Evolutionary conservation across 306 rosid genomes (phyloP).

Genomic region (Dalbergia cultrata): DNA sequence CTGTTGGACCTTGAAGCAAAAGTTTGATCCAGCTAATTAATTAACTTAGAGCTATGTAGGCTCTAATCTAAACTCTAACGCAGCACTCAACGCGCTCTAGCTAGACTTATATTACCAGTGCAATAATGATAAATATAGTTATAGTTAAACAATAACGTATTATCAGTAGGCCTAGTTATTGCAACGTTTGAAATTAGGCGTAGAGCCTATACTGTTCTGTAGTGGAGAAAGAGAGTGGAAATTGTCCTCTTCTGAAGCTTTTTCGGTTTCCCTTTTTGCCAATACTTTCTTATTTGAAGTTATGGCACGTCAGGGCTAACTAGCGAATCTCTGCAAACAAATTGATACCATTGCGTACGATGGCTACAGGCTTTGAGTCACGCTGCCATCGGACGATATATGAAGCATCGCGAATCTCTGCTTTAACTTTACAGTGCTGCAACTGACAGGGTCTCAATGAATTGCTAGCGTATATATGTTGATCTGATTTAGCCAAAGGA

Average conservation of each 20-base stretch:
- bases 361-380: neutral
- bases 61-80: slow-evolving; percentile 12
- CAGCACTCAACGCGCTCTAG: neutral
- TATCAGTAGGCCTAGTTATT: neutral
- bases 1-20: neutral
- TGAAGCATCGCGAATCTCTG: slow-evolving; percentile 24
- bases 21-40: slow-evolving; percentile 14
- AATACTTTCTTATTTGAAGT: neutral
- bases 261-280: neutral
- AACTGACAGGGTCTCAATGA: neutral
- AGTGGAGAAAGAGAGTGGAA: neutral
- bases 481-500: neutral
- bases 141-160: neutral
- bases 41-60: neutral
- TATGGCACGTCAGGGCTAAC: neutral
- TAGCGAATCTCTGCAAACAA: neutral
- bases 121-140: neutral
- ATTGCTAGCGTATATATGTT: neutral
- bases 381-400: neutral
- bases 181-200: slow-evolving; percentile 20
- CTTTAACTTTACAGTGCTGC: neutral
- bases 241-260: neutral
- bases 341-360: neutral
- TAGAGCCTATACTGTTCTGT: neutral
- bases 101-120: neutral